Percentiles rank a stretch among this genome's conserved stretches.
Conservation (phyloP, 2,329 filamentous ascomycete species). For the Sporothrix humicola region DNA sequence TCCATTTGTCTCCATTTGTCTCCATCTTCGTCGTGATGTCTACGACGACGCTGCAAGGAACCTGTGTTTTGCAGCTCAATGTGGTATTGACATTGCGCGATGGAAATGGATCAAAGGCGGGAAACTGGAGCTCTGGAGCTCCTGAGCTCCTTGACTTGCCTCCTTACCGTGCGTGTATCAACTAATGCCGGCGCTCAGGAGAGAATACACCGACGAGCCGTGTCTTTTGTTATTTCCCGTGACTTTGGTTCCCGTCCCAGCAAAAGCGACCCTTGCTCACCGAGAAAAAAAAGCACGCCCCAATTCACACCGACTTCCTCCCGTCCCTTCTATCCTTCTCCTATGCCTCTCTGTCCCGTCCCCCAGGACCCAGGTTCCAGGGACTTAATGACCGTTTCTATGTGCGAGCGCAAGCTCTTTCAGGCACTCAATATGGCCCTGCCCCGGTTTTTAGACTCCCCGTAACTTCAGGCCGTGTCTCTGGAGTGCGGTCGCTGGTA, state of each 20-base stretch:
- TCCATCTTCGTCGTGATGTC: neutral
- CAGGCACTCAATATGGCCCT: neutral
- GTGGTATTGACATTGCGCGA: neutral
- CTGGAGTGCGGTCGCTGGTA: neutral
- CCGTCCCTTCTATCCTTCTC: neutral
- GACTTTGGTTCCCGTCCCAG: neutral
- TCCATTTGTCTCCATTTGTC: neutral
- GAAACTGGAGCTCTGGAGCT: too few species aligned
- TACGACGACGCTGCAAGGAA: neutral
- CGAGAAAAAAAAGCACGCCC: neutral
- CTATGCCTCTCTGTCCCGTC: neutral
- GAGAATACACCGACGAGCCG: conserved; percentile 17
- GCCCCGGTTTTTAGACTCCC: neutral
- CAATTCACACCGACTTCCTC: conserved; percentile 18
- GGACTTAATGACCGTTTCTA: neutral
- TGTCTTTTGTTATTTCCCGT: conserved; percentile 6
- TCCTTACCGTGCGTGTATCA: neutral
- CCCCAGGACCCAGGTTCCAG: conserved; percentile 1
- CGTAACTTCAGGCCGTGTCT: too few species aligned
- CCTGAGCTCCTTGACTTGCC: too few species aligned
- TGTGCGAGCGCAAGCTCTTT: neutral
- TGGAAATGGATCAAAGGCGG: neutral
- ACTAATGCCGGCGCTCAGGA: conserved; percentile 27
- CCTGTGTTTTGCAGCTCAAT: neutral
- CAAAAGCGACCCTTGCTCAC: conserved; percentile 20